Evolutionary conservation across 306 rosid species (phyloP).

Genomic region (Neltuma alba): DNA sequence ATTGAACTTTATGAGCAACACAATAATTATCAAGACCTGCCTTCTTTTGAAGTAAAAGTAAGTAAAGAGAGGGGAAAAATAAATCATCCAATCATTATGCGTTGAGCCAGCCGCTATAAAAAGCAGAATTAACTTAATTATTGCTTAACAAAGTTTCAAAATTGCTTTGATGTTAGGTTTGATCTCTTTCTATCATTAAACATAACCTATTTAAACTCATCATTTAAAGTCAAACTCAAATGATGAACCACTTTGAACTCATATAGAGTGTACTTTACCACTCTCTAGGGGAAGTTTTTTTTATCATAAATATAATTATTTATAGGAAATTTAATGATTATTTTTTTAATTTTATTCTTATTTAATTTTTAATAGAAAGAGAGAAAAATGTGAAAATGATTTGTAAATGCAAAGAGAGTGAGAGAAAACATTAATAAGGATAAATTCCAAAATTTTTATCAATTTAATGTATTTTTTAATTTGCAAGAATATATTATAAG

Average conservation of each 20-base stretch:
- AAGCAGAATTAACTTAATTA: conserved; percentile 31
- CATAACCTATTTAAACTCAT: conserved; percentile 34
- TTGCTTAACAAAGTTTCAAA: conserved; percentile 42
- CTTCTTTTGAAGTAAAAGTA: conserved; percentile 18
- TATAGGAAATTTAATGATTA: too few species aligned
- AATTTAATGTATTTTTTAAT: too few species aligned
- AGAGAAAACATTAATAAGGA: too few species aligned
- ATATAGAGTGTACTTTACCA: conserved; percentile 25
- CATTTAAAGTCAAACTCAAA: conserved; percentile 23
- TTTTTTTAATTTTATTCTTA: too few species aligned
- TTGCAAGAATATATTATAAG: too few species aligned
- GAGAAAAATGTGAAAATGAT: too few species aligned
- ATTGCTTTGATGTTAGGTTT: conserved; percentile 25
- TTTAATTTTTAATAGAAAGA: too few species aligned
- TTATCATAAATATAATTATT: too few species aligned
- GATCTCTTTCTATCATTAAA: conserved; percentile 30
- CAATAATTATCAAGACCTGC: not conserved
- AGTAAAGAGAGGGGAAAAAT: not conserved
- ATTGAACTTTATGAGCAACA: not conserved
- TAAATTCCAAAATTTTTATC: too few species aligned
- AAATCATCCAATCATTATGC: conserved; percentile 23
- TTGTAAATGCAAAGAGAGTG: too few species aligned
- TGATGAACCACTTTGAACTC: not conserved
- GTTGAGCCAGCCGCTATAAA: conserved; percentile 32
- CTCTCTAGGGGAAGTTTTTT: too few species aligned